A percentile compares a stretch with the other conserved stretches of the same genome.
Evolutionary conservation across 768 basidiomycete species (phyloP).

Genomic region (Serendipita vermifera): DNA sequence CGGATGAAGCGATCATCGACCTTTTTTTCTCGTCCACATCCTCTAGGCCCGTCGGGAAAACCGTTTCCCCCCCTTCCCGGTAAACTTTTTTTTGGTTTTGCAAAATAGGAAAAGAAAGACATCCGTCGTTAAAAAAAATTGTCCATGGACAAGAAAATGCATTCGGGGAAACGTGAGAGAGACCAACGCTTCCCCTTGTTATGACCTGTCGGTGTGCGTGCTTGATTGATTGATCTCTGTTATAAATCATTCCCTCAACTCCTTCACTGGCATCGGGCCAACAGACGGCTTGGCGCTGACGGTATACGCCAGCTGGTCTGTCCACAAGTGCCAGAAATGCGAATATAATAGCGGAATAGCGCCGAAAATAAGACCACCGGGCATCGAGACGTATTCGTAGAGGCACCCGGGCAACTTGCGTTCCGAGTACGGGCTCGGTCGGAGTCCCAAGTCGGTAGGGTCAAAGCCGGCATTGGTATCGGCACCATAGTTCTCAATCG

Average conservation of each 20-base stretch:
- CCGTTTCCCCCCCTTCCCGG: too few species aligned
- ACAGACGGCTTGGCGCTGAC: constrained; percentile 12
- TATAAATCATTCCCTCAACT: background rate
- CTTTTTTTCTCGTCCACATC: too few species aligned
- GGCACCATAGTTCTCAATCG: background rate
- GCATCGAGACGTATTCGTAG: constrained; percentile 18
- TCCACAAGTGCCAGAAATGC: constrained; percentile 21
- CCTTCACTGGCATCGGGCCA: background rate
- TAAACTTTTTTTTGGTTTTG: too few species aligned
- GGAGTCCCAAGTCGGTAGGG: constrained; percentile 8
- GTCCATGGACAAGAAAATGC: too few species aligned
- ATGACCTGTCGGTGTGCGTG: too few species aligned
- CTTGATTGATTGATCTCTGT: too few species aligned
- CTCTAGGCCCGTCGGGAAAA: too few species aligned
- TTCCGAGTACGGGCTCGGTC: constrained; percentile 10
- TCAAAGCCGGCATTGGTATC: constrained; percentile 9
- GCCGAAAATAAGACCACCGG: constrained; percentile 19
- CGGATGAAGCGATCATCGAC: too few species aligned
- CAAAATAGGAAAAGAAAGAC: too few species aligned
- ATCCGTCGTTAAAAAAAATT: too few species aligned
- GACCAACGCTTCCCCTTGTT: too few species aligned
- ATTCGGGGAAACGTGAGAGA: too few species aligned
- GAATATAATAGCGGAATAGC: constrained; percentile 20
- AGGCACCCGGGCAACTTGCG: constrained; percentile 2
- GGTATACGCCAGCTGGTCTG: constrained; percentile 16